Conservation (phyloP, 2,329 filamentous ascomycete species). For the Nigrograna mackinnonii region DNA sequence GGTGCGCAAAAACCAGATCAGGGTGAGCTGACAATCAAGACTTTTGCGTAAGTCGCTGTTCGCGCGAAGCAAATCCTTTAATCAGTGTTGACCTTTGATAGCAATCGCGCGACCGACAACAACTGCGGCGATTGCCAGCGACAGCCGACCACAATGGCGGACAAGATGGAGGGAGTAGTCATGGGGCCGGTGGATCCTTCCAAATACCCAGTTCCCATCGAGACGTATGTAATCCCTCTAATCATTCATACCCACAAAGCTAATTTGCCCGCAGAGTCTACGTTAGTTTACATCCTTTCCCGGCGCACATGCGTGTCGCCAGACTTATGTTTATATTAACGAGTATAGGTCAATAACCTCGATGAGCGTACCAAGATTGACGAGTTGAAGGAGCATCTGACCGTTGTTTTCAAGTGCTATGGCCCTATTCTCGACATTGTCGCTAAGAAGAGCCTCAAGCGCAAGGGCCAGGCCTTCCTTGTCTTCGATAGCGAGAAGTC, state of each 20-base stretch:
- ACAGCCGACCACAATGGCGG: slow-evolving; percentile 24
- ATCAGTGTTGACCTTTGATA: no score
- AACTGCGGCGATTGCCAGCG: no score
- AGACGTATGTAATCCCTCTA: slow-evolving; percentile 31
- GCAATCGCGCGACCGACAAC: no score
- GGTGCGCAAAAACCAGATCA: no score
- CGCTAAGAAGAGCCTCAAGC: slow-evolving; percentile 86
- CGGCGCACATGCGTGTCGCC: no score
- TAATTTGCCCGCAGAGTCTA: slow-evolving; percentile 37
- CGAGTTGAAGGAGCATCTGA: slow-evolving; percentile 78
- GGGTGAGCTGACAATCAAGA: no score
- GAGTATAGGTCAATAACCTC: slow-evolving; percentile 7
- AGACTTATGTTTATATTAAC: no score
- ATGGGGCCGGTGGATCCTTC: slow-evolving; percentile 24
- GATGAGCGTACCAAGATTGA: slow-evolving; percentile 53
- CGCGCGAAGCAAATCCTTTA: no score
- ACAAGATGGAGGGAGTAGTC: slow-evolving; percentile 40
- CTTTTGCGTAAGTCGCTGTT: no score
- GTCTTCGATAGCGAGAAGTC: slow-evolving; percentile 83
- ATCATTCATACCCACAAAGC: slow-evolving; percentile 15
- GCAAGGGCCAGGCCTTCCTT: slow-evolving; percentile 94
- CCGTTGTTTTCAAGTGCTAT: slow-evolving; percentile 84
- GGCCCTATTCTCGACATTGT: slow-evolving; percentile 83
- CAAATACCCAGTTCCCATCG: slow-evolving; percentile 38
- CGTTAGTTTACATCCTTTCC: no score